Conservation (phyloP, 2,329 filamentous ascomycete species). For the Geosmithia flava region DNA sequence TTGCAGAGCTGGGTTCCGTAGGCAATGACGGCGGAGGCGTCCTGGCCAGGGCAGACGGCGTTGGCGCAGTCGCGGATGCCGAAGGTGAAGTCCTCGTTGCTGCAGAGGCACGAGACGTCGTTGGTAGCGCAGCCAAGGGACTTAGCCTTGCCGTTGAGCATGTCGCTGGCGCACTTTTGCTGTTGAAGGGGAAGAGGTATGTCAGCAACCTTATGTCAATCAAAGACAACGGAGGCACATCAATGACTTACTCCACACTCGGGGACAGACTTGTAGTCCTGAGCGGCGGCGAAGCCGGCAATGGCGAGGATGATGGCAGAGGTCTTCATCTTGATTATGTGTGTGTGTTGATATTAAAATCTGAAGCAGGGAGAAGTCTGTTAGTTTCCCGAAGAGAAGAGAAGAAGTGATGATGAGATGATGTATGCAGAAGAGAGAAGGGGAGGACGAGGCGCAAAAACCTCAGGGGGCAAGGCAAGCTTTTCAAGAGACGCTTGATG, state of each 20-base stretch:
- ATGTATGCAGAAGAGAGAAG: not conserved
- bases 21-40: constrained; percentile 21
- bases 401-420: not conserved
- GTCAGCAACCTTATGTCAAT: constrained; percentile 2
- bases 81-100: constrained; percentile 30
- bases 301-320: constrained; percentile 28
- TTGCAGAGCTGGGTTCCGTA: constrained; percentile 27
- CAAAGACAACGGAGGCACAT: not conserved
- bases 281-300: constrained; percentile 25
- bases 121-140: constrained; percentile 30
- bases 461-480: not conserved
- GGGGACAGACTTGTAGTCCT: constrained; percentile 28
- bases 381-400: not conserved
- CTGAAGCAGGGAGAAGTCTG: not conserved
- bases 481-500: not conserved
- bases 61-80: constrained; percentile 38
- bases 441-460: not conserved
- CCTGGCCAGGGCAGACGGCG: constrained; percentile 24
- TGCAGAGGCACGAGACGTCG: constrained; percentile 34
- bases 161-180: constrained; percentile 36
- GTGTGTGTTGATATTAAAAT: not conserved
- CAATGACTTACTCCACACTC: constrained; percentile 38
- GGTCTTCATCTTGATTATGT: constrained; percentile 35
- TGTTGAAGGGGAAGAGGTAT: constrained; percentile 11
- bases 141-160: constrained; percentile 28